phyloP scores from a whole-genome alignment of 192 early-diverging fungal genomes.

The Coemansia sp. region DNA sequence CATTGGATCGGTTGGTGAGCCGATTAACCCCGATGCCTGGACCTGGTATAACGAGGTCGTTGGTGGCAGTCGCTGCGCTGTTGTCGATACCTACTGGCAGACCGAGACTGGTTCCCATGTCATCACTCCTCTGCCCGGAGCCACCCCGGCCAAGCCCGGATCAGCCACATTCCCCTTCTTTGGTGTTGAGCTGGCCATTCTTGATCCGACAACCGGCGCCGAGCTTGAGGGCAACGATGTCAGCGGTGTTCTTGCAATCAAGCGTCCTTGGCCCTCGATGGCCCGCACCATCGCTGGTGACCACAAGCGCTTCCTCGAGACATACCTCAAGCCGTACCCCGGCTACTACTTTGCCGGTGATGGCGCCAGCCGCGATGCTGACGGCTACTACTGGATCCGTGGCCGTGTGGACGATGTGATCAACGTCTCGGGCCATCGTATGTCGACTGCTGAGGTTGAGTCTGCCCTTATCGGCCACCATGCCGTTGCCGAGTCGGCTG shows the following conservation, averaged over 20 bases:
- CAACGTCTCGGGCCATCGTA: slow-evolving; percentile 93
- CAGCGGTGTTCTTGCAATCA: slow-evolving; percentile 88
- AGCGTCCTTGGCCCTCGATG: slow-evolving; percentile 86
- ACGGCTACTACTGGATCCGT: slow-evolving; percentile 95
- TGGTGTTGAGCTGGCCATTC: slow-evolving; percentile 83
- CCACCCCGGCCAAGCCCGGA: slow-evolving; percentile 86
- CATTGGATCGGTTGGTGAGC: slow-evolving; percentile 94
- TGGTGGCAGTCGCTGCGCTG: slow-evolving; percentile 79
- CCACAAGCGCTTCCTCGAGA: slow-evolving; percentile 90
- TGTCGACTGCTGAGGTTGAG: slow-evolving; percentile 93
- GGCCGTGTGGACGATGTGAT: slow-evolving; percentile 93
- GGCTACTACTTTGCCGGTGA: slow-evolving; percentile 97
- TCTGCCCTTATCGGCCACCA: slow-evolving; percentile 79
- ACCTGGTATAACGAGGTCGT: slow-evolving; percentile 94
- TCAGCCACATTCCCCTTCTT: slow-evolving; percentile 97
- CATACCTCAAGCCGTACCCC: slow-evolving; percentile 86
- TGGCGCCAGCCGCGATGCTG: slow-evolving; percentile 84
- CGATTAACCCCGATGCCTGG: slow-evolving; percentile 98
- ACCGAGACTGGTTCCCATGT: slow-evolving; percentile 94
- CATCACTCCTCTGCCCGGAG: slow-evolving; percentile 88
- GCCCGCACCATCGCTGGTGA: slow-evolving; percentile 88
- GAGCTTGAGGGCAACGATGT: slow-evolving; percentile 84
- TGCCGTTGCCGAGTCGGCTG: slow-evolving; percentile 85
- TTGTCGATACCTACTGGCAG: slow-evolving; percentile 97
- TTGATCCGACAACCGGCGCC: slow-evolving; percentile 81